A percentile compares a stretch with the other conserved stretches of the same genome.
Evolutionary conservation across 2,329 filamentous ascomycete genomes (phyloP).

Genomic region (Cryphonectria naterciae): DNA sequence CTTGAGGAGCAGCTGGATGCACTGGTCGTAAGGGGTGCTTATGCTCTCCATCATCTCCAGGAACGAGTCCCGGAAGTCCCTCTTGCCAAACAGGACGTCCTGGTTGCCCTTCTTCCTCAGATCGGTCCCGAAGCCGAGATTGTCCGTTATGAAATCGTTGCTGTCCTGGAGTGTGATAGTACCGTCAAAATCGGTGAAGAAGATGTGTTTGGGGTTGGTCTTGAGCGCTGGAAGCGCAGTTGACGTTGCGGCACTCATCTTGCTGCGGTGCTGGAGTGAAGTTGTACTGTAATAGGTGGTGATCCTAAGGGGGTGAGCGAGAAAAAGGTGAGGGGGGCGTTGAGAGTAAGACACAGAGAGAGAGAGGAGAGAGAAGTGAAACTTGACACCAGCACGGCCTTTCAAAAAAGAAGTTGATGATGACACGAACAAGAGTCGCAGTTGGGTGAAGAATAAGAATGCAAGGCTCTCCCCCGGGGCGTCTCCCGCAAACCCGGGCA

Average conservation of each 20-base stretch:
- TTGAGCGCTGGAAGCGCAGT: conserved; percentile 60
- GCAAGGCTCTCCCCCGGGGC: neutral
- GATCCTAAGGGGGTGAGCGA: neutral
- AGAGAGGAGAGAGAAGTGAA: neutral
- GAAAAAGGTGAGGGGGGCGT: neutral
- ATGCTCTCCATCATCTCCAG: conserved; percentile 90
- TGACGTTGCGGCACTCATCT: conserved; percentile 46
- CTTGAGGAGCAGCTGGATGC: conserved; percentile 74
- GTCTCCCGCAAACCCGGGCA: neutral
- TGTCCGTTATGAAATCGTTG: conserved; percentile 81
- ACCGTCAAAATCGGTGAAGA: conserved; percentile 99
- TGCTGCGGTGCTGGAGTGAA: conserved; percentile 28
- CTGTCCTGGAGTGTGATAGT: conserved; percentile 79
- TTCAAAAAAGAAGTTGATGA: neutral
- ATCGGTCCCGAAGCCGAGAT: conserved; percentile 78
- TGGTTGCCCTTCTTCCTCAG: conserved; percentile 74
- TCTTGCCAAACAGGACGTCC: conserved; percentile 72
- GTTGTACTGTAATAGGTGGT: neutral
- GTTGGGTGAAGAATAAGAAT: neutral
- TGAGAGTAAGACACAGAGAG: too few relatives aligned
- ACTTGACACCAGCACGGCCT: neutral
- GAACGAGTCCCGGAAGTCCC: conserved; percentile 85
- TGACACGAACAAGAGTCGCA: neutral
- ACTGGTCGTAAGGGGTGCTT: conserved; percentile 77
- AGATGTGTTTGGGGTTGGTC: conserved; percentile 84